Percentiles rank a stretch among this genome's conserved stretches.
phyloP scores from a whole-genome alignment of 176 grass and related monocot genomes.

The Neostapfia colusana region DNA sequence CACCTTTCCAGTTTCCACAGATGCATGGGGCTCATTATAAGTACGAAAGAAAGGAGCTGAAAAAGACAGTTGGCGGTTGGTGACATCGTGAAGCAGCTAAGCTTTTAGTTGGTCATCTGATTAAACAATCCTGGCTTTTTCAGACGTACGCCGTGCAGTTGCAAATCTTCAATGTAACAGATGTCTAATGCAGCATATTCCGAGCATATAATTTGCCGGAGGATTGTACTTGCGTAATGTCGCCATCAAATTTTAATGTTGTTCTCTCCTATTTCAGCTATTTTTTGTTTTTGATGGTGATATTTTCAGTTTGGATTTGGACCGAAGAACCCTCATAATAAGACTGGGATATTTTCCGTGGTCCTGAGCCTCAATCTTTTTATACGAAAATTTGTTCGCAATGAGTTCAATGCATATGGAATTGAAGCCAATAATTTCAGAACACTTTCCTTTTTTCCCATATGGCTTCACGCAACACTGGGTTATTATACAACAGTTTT shows the following conservation, averaged over 20 bases:
- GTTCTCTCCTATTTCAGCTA: not conserved
- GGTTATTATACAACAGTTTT: too few relatives aligned
- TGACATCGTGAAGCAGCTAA: too few relatives aligned
- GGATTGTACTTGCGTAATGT: not conserved
- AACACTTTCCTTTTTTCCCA: too few relatives aligned
- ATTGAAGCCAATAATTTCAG: too few relatives aligned
- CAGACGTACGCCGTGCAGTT: not conserved
- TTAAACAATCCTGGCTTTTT: not conserved
- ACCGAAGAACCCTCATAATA: not conserved
- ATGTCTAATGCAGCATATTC: not conserved
- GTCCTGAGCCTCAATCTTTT: not conserved
- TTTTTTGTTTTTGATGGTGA: not conserved
- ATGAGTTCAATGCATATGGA: not conserved
- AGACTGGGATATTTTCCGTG: too few relatives aligned
- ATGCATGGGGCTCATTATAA: not conserved
- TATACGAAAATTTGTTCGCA: not conserved
- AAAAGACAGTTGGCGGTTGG: not conserved
- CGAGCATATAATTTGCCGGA: not conserved
- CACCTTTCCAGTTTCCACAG: slow-evolving; percentile 22
- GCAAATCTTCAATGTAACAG: not conserved
- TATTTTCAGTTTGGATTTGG: not conserved
- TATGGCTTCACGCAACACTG: too few relatives aligned
- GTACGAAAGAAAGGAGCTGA: not conserved
- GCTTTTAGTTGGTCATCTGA: not conserved
- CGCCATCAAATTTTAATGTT: not conserved